Conservation (phyloP, 768 basidiomycete species). For the Suillus brevipes region DNA sequence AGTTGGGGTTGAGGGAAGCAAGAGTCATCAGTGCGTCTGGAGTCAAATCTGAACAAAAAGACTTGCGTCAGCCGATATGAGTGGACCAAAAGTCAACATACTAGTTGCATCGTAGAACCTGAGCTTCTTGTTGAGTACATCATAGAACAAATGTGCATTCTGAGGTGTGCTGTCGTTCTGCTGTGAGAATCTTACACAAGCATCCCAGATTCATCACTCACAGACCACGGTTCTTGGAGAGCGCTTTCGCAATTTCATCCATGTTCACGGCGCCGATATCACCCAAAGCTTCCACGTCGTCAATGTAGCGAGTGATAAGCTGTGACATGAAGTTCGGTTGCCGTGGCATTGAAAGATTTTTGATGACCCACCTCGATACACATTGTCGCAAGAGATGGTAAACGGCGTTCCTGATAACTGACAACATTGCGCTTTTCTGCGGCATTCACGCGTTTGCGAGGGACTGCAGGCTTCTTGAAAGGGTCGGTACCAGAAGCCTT, state of each 20-base stretch:
- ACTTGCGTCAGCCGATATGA: slow-evolving; percentile 5
- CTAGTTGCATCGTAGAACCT: slow-evolving; percentile 89
- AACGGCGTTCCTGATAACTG: slow-evolving; percentile 66
- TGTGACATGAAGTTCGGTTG: slow-evolving; percentile 27
- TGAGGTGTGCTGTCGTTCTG: slow-evolving; percentile 58
- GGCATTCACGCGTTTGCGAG: slow-evolving; percentile 61
- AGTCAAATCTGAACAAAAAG: slow-evolving; percentile 55
- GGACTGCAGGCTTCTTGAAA: slow-evolving; percentile 74
- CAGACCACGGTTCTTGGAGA: slow-evolving; percentile 82
- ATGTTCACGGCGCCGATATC: slow-evolving; percentile 85
- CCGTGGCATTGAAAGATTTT: background rate
- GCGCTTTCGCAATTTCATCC: slow-evolving; percentile 78
- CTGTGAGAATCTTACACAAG: background rate
- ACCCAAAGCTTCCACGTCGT: slow-evolving; percentile 86
- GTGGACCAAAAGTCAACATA: slow-evolving; percentile 37
- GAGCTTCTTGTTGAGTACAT: slow-evolving; percentile 61
- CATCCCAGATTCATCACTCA: slow-evolving; percentile 40
- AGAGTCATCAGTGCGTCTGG: slow-evolving; percentile 70
- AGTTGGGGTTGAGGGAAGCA: slow-evolving; percentile 79
- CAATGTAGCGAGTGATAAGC: slow-evolving; percentile 83
- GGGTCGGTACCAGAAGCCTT: slow-evolving; percentile 78
- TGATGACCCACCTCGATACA: slow-evolving; percentile 67
- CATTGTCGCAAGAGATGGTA: slow-evolving; percentile 71
- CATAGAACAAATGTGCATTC: slow-evolving; percentile 86
- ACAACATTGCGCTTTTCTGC: slow-evolving; percentile 68